Conservation (phyloP, 768 basidiomycete genomes). For the Lanmaoa pseudosensibilis region DNA sequence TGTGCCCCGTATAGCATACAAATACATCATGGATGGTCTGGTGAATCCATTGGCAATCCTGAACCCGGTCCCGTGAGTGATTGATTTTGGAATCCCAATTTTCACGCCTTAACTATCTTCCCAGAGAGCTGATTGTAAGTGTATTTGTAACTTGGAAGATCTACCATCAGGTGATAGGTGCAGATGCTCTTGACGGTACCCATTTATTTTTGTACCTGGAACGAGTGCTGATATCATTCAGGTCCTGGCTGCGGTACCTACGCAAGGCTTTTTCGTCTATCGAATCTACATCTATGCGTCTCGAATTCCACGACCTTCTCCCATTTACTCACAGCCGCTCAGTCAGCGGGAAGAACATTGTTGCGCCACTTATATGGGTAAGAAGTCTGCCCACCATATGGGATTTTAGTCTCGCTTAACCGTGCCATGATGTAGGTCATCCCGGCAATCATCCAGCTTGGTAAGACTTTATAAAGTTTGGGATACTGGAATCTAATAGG, state of each 20-base stretch:
- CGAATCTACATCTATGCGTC: slow-evolving; percentile 17
- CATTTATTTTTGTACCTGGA: neutral
- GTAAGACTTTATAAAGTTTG: neutral
- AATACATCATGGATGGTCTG: no score
- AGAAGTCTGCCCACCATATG: neutral
- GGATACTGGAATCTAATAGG: neutral
- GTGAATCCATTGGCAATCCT: no score
- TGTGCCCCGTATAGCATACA: no score
- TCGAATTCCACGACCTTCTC: no score
- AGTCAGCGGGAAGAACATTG: slow-evolving; percentile 8
- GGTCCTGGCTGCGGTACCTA: neutral
- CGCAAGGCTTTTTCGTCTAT: slow-evolving; percentile 14
- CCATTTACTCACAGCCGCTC: neutral
- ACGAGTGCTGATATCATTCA: neutral
- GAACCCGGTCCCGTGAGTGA: no score
- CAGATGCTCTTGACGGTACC: slow-evolving; percentile 3
- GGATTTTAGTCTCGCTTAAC: neutral
- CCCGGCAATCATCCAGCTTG: neutral
- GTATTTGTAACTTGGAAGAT: neutral
- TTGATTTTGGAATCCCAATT: no score
- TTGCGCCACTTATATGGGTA: slow-evolving; percentile 4
- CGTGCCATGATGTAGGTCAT: neutral
- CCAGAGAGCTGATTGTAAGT: neutral
- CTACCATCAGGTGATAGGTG: neutral
- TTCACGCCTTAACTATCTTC: no score